Evolutionary conservation across 2,329 filamentous ascomycete species (phyloP).

Genomic region (Sporothrix pseudoabietina): DNA sequence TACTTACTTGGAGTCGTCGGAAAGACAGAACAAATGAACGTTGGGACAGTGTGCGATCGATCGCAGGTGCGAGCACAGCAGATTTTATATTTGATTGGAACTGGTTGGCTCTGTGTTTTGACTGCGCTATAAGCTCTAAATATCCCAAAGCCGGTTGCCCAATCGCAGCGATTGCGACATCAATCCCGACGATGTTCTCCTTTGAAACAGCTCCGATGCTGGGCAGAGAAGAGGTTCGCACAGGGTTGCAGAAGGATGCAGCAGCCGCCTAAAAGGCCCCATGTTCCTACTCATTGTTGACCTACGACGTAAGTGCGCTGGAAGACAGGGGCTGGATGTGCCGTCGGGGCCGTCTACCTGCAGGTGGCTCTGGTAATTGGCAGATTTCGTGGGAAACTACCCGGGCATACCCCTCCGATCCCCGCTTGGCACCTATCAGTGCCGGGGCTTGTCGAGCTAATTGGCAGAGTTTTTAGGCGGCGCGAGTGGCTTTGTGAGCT

Average conservation of each 20-base stretch:
- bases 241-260: background rate
- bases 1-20: no score
- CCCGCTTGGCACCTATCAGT: background rate
- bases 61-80: no score
- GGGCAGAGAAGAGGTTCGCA: background rate
- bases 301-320: no score
- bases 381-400: constrained; percentile 1
- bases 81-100: no score
- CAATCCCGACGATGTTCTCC: background rate
- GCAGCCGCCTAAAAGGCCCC: background rate
- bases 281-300: no score
- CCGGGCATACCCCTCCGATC: no score
- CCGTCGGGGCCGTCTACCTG: background rate
- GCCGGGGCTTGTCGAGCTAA: background rate
- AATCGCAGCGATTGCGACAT: background rate
- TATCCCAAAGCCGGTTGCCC: no score
- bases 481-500: background rate
- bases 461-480: background rate
- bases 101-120: no score
- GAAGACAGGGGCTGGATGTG: no score
- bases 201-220: background rate
- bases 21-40: no score
- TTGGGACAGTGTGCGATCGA: no score
- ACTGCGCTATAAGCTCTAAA: no score
- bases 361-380: background rate